Conservation (phyloP, 257 asterid species). For the Perilla frutescens region DNA sequence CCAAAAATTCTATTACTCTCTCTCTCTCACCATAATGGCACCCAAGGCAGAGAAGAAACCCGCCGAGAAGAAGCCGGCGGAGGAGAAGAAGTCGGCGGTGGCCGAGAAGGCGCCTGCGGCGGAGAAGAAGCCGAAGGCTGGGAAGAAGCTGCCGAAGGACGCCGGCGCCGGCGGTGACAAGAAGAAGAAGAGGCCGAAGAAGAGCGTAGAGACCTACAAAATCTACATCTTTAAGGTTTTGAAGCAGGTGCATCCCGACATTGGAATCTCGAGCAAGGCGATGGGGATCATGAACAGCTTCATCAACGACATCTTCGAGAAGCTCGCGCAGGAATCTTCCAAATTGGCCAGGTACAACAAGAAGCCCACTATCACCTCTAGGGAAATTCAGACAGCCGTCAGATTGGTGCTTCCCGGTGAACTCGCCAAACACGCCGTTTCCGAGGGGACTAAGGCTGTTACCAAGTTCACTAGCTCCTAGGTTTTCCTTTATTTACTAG, state of each 20-base stretch:
- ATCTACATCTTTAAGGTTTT: constrained; percentile 75
- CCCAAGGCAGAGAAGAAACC: constrained; percentile 66
- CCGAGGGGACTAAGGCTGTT: constrained; percentile 73
- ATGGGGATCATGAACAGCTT: constrained; percentile 85
- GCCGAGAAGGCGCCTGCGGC: constrained; percentile 64
- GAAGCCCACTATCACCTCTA: constrained; percentile 68
- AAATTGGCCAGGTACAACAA: constrained; percentile 65
- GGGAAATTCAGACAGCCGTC: constrained; percentile 58
- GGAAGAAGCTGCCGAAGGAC: constrained; percentile 74
- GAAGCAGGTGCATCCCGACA: constrained; percentile 76
- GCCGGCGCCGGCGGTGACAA: constrained; percentile 54
- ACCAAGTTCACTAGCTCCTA: constrained; percentile 70
- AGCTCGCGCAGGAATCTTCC: constrained; percentile 57
- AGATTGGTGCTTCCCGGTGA: constrained; percentile 71
- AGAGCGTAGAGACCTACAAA: constrained; percentile 67
- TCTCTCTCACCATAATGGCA: constrained; percentile 45
- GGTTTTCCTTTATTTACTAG: not conserved
- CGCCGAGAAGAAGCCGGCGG: constrained; percentile 63
- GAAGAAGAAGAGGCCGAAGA: constrained; percentile 66
- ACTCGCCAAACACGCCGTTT: constrained; percentile 73
- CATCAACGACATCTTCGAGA: constrained; percentile 72
- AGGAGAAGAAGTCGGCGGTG: constrained; percentile 58
- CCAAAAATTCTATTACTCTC: not conserved
- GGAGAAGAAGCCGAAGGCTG: constrained; percentile 77
- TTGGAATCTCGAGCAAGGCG: constrained; percentile 78